Base-by-base conservation (phyloP, 768 basidiomycete genomes). In the Sistotremastrum niveocremeum region DNA sequence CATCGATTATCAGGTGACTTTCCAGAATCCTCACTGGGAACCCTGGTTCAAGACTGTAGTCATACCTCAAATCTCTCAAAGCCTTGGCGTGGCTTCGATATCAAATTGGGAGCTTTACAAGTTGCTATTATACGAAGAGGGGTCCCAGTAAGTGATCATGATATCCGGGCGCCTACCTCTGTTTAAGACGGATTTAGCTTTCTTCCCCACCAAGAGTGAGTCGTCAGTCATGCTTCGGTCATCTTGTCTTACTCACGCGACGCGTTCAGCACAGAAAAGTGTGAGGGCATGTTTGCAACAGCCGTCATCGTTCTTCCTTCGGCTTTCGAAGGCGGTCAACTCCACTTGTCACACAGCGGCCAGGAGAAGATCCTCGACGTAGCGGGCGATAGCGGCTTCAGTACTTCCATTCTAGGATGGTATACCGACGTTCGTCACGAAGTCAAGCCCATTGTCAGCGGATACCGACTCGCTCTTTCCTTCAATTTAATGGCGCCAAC, bases 381-480 rank as follows among this genome's bases (percentile, higher is more conserved):
- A 4, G 54, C 65, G 2, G 10, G 49, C 2, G 48, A 51, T 7
- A 67, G 68, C n/a, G 44, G 57, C 1, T 42, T 57, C 5, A 54
- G 55, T 2, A 71, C 68, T 0, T 56, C 66, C 1, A 54, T 70
- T 8, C 56, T 74, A 3, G 62, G 72, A 1, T 77, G 73, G 71
- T 73, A 75, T 51, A 73, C 70, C 30, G 73, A 73, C 46, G 73
- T 73, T 41, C 58, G 57, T 39, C 71, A 73, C 54, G 70, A 71
- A 59, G 65, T 74, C 49, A 70, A 69, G 48, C 66, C 68, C 5
- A 58, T 74, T 38, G 69, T 65, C 1, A 63, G 65, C 9, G 74
- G 74, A 4, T 72, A 70, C 47, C 67, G 70, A 1, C 63, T 76
- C 1, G 73, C 71, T 0, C 64, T 76, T 5, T 68, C 72, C 0